Evolutionary conservation across 1,284 basidiomycete genomes (phyloP).

Genomic region (Marasmius oreades): DNA sequence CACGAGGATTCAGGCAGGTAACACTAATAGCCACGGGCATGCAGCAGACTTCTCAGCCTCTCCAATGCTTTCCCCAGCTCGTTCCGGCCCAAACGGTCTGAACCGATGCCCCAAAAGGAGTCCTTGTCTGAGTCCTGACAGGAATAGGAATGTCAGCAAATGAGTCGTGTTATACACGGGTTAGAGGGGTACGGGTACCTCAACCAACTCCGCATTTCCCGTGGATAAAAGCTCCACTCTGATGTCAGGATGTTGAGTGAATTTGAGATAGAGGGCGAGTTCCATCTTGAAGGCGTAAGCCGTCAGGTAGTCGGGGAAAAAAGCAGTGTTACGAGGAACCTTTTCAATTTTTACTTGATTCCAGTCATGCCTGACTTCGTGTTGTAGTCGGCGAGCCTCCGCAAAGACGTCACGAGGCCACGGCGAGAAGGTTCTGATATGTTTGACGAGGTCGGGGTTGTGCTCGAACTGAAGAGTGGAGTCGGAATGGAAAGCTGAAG

Average conservation of each 20-base stretch:
- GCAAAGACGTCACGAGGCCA: conserved; percentile 57
- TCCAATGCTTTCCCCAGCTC: conserved; percentile 6
- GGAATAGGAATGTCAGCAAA: neutral
- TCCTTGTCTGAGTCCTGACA: conserved; percentile 7
- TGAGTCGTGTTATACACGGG: neutral
- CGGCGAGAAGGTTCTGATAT: conserved; percentile 57
- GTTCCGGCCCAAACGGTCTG: conserved; percentile 9
- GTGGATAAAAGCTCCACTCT: conserved; percentile 53
- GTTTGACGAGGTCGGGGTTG: conserved; percentile 57
- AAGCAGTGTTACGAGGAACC: conserved; percentile 28
- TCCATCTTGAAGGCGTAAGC: conserved; percentile 48
- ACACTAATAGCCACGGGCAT: neutral
- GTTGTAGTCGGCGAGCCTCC: conserved; percentile 59
- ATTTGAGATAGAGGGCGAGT: conserved; percentile 53
- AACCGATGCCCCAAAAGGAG: conserved; percentile 6
- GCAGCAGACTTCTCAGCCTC: neutral
- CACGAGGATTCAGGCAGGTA: conserved; percentile 7
- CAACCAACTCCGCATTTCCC: conserved; percentile 55
- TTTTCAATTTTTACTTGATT: conserved; percentile 56
- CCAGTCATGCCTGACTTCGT: conserved; percentile 58
- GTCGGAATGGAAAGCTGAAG: neutral
- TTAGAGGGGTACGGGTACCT: conserved; percentile 38
- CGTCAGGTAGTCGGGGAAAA: neutral
- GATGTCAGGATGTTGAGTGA: conserved; percentile 57
- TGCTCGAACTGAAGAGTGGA: conserved; percentile 25